Percentiles rank a stretch among this genome's conserved stretches.
Evolutionary conservation across 805 yeast species (phyloP).

Genomic region (Spathaspora girioi): DNA sequence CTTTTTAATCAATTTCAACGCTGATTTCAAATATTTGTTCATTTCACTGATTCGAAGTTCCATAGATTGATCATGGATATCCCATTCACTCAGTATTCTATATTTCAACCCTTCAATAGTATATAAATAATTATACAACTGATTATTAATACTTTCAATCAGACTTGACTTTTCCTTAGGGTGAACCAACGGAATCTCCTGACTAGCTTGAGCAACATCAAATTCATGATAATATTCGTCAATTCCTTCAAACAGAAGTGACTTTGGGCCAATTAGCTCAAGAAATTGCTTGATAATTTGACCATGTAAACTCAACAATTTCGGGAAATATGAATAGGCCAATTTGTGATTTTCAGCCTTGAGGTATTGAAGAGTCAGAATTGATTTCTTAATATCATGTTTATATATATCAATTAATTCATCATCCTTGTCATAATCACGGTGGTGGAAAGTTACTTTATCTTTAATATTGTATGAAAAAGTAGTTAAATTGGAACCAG

Average conservation of each 20-base stretch:
- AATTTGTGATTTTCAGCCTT: constrained; percentile 21
- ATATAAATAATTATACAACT: constrained; percentile 22
- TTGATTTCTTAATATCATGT: constrained; percentile 37
- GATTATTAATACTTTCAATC: constrained; percentile 21
- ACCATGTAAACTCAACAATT: constrained; percentile 28
- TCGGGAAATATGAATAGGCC: constrained; percentile 24
- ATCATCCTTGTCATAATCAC: constrained; percentile 30
- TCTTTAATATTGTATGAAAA: constrained; percentile 7
- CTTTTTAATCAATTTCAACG: constrained; percentile 39
- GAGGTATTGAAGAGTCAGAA: constrained; percentile 43
- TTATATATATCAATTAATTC: constrained; percentile 38
- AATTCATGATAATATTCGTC: constrained; percentile 27
- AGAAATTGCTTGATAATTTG: constrained; percentile 27
- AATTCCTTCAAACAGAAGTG: constrained; percentile 34
- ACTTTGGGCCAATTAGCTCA: constrained; percentile 27
- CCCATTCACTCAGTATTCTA: constrained; percentile 18
- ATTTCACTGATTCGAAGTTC: constrained; percentile 35
- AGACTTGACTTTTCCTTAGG: constrained; percentile 31
- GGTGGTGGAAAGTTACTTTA: constrained; percentile 8
- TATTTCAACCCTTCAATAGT: constrained; percentile 17
- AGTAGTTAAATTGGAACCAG: constrained; percentile 3
- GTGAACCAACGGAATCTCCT: constrained; percentile 29
- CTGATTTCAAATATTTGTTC: constrained; percentile 31
- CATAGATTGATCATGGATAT: constrained; percentile 23
- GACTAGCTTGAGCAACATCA: constrained; percentile 23